Percentiles rank a stretch among this genome's conserved stretches.
Evolutionary conservation across 164 flowering plant genomes (phyloP).

Genomic region (Cinnamomum micranthum): DNA sequence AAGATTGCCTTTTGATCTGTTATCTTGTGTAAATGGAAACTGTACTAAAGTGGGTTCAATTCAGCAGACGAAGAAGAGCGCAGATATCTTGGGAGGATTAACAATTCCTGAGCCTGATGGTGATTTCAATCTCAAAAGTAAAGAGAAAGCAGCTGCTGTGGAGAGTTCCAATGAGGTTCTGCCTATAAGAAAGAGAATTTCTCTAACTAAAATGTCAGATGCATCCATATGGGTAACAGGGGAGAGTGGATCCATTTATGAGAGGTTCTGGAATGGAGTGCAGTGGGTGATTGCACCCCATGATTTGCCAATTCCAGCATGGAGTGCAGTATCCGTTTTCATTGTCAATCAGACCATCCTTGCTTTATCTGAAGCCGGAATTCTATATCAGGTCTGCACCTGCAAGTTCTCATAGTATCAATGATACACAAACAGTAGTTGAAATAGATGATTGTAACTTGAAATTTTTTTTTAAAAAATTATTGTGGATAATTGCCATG

Average conservation of each 20-base stretch:
- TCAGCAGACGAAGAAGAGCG: conserved; percentile 10
- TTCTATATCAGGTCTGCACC: conserved; percentile 59
- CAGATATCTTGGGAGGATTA: conserved; percentile 6
- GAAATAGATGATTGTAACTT: neutral
- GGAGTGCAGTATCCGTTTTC: conserved; percentile 53
- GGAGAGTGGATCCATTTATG: conserved; percentile 76
- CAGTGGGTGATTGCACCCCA: conserved; percentile 91
- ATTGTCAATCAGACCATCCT: conserved; percentile 67
- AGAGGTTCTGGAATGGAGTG: conserved; percentile 91
- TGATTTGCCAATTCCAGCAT: conserved; percentile 55
- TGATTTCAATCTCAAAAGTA: conserved; percentile 15
- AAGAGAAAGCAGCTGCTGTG: conserved; percentile 10
- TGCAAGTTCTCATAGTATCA: neutral
- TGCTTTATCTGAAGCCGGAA: conserved; percentile 63
- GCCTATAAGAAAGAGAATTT: conserved; percentile 55
- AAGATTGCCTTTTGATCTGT: conserved; percentile 62
- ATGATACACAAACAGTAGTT: neutral
- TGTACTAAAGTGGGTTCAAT: conserved; percentile 61
- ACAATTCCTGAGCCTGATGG: conserved; percentile 11
- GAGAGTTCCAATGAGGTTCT: conserved; percentile 25
- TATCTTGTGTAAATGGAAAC: conserved; percentile 55
- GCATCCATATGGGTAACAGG: conserved; percentile 78
- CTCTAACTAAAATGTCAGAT: conserved; percentile 65
- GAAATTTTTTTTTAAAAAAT: neutral
- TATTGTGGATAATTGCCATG: neutral